A percentile compares a stretch with the other conserved stretches of the same genome.
These are phyloP conservation scores for Phyllosticta paracitricarpa DNA, from an alignment of 2,329 filamentous ascomycete genomes.

Conservation along the genomic window DNA sequence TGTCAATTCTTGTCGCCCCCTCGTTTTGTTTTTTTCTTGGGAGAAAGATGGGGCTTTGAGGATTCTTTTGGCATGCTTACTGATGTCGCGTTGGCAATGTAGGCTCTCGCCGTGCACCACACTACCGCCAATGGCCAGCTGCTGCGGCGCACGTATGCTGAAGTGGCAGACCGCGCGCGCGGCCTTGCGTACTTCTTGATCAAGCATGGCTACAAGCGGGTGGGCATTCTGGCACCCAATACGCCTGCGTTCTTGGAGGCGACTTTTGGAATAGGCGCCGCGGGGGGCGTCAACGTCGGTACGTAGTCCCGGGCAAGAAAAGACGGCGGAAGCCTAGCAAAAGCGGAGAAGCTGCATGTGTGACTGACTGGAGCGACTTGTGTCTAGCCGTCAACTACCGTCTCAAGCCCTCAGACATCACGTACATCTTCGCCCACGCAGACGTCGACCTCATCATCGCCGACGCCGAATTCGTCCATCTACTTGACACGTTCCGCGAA, in stretches of 20 bases:
- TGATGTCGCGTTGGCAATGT: background rate
- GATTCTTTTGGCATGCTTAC: no score
- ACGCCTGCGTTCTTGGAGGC: conserved; percentile 89
- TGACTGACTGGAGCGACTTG: background rate
- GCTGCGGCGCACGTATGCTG: conserved; percentile 66
- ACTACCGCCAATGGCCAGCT: conserved; percentile 66
- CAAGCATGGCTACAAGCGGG: conserved; percentile 61
- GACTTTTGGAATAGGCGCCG: conserved; percentile 78
- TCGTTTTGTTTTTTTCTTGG: background rate
- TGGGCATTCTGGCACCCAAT: conserved; percentile 83
- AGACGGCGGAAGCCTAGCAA: background rate
- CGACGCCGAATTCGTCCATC: conserved; percentile 64
- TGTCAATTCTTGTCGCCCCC: background rate
- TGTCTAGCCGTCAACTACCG: conserved; percentile 54
- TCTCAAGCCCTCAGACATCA: conserved; percentile 73
- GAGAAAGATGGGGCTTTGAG: background rate
- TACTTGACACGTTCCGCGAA: conserved; percentile 58
- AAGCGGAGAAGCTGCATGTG: background rate
- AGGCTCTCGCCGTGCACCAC: conserved; percentile 76
- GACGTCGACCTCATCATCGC: conserved; percentile 82
- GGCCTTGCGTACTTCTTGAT: conserved; percentile 82
- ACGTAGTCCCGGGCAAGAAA: conserved; percentile 4
- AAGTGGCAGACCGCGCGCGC: conserved; percentile 75
- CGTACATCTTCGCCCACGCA: conserved; percentile 81
- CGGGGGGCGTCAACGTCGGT: conserved; percentile 67